phyloP scores from a whole-genome alignment of 2,329 filamentous ascomycete genomes.

The Westerdykella ornata region DNA sequence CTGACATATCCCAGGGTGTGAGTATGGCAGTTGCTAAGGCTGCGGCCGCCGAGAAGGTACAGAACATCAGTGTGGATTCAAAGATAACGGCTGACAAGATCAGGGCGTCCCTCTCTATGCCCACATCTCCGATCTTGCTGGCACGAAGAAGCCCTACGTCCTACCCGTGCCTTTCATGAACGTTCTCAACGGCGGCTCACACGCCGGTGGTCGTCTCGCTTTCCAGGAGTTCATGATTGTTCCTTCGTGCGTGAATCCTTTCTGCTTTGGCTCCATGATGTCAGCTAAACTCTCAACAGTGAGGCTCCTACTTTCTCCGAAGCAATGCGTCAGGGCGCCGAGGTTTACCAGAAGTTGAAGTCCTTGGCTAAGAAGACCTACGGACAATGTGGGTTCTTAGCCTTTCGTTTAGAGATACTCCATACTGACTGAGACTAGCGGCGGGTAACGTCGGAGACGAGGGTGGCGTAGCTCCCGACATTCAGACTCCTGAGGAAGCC shows the following conservation, averaged over 20 bases:
- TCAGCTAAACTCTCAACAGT: constrained; percentile 40
- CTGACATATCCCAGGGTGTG: constrained; percentile 37
- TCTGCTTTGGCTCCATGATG: background rate
- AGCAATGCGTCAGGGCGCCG: constrained; percentile 90
- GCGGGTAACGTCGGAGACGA: constrained; percentile 98
- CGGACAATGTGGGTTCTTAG: constrained; percentile 58
- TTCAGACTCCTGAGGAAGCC: constrained; percentile 93
- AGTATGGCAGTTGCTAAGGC: constrained; percentile 55
- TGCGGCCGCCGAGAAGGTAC: constrained; percentile 48
- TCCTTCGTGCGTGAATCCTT: constrained; percentile 36
- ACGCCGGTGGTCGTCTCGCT: constrained; percentile 83
- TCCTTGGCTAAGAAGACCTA: constrained; percentile 97
- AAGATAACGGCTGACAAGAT: background rate
- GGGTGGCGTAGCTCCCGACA: constrained; percentile 98
- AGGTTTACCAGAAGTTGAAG: constrained; percentile 99
- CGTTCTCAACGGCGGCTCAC: constrained; percentile 66
- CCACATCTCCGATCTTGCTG: constrained; percentile 50
- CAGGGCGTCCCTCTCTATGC: constrained; percentile 51
- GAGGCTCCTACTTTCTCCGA: constrained; percentile 86
- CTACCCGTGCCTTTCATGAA: constrained; percentile 55
- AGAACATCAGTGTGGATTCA: background rate
- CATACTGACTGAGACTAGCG: constrained; percentile 31
- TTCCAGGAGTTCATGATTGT: constrained; percentile 56
- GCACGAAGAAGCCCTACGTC: constrained; percentile 49
- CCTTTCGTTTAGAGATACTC: background rate